A percentile compares a stretch with the other conserved stretches of the same genome.
phyloP scores from a whole-genome alignment of 2,329 filamentous ascomycete genomes.

The Sporothrix brunneoviolacea region DNA sequence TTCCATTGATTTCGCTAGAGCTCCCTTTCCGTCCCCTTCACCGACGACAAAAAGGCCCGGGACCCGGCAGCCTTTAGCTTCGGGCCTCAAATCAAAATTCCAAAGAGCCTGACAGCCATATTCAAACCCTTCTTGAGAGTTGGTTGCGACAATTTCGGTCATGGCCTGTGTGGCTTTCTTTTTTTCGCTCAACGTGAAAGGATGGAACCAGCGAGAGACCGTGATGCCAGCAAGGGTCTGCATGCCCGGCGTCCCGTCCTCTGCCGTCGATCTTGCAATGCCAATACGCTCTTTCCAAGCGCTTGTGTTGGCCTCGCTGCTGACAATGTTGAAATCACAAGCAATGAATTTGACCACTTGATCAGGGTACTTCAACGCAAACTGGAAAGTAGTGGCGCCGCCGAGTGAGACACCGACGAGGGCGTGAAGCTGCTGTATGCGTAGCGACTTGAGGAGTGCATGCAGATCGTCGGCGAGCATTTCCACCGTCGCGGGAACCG shows the following conservation, averaged over 20 bases:
- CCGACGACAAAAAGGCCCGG: slow-evolving; percentile 67
- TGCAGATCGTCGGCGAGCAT: slow-evolving; percentile 62
- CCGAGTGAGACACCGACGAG: slow-evolving; percentile 76
- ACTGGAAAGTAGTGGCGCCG: slow-evolving; percentile 69
- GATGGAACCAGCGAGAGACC: slow-evolving; percentile 74
- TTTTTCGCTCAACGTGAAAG: slow-evolving; percentile 38
- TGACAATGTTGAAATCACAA: slow-evolving; percentile 72
- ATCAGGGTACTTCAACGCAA: slow-evolving; percentile 58
- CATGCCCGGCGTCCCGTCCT: slow-evolving; percentile 48
- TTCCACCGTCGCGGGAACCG: slow-evolving; percentile 51
- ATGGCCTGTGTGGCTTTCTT: slow-evolving; percentile 47
- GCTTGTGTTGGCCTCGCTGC: slow-evolving; percentile 65
- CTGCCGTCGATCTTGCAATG: slow-evolving; percentile 55
- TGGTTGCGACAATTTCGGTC: slow-evolving; percentile 60
- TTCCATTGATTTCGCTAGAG: slow-evolving; percentile 44
- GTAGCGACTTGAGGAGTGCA: slow-evolving; percentile 59
- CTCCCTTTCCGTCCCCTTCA: slow-evolving; percentile 61
- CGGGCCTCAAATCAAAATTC: slow-evolving; percentile 58
- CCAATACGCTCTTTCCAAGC: slow-evolving; percentile 74
- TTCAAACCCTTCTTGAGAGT: slow-evolving; percentile 63
- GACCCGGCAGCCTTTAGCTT: slow-evolving; percentile 47
- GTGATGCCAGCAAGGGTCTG: slow-evolving; percentile 61
- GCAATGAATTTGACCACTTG: slow-evolving; percentile 57
- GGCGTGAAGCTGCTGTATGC: slow-evolving; percentile 58
- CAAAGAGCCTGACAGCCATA: slow-evolving; percentile 64